Evolutionary conservation across 2,329 filamentous ascomycete species (phyloP).

Genomic region (Colletotrichum destructivum): DNA sequence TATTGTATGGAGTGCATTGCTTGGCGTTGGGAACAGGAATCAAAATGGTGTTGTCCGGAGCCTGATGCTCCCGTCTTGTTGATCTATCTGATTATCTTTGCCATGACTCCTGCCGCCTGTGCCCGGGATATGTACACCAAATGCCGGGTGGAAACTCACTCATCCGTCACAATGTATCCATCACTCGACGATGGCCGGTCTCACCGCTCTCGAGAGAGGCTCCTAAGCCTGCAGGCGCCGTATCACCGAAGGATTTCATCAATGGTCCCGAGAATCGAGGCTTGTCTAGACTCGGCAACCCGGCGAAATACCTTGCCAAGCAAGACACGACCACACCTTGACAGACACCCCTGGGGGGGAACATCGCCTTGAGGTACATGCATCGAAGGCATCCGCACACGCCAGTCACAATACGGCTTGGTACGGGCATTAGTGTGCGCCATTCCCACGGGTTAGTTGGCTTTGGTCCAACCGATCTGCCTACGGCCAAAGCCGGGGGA

Average conservation of each 20-base stretch:
- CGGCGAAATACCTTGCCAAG: not conserved
- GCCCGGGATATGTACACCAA: not conserved
- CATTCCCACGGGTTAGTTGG: not conserved
- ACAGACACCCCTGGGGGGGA: not conserved
- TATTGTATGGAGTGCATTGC: slow-evolving; percentile 37
- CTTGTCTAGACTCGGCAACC: not conserved
- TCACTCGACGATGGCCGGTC: not conserved
- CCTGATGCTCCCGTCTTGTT: not conserved
- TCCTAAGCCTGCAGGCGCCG: not conserved
- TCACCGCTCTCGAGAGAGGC: too few relatives aligned
- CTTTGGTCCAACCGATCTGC: not conserved
- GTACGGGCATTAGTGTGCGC: not conserved
- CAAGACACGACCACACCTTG: not conserved
- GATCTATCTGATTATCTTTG: not conserved
- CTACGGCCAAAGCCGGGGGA: not conserved
- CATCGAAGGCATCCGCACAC: not conserved
- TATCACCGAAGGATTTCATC: not conserved
- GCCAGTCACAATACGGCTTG: not conserved
- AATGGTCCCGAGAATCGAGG: not conserved
- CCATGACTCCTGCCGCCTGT: too few relatives aligned
- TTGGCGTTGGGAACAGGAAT: slow-evolving; percentile 38
- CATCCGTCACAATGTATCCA: not conserved
- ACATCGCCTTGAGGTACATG: not conserved
- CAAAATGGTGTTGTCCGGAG: slow-evolving; percentile 16
- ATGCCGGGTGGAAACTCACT: not conserved